Conservation (phyloP, 2,329 filamentous ascomycete species). For the Colletotrichum cordylinicola region DNA sequence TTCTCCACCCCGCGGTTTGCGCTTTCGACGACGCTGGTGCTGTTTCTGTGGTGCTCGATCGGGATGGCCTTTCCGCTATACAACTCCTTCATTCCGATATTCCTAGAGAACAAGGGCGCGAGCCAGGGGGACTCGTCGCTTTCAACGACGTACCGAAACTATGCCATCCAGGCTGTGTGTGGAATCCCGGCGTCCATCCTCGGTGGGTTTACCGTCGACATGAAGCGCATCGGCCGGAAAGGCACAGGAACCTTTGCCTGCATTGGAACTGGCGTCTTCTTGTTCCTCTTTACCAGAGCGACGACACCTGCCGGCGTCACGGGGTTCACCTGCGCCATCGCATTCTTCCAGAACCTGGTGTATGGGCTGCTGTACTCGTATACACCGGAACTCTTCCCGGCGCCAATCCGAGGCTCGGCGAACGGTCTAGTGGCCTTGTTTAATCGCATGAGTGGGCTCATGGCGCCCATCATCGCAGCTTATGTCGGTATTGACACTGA, state of each 20-base stretch:
- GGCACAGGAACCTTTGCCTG: conserved; percentile 25
- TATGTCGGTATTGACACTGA: conserved; percentile 15
- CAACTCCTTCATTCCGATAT: conserved; percentile 49
- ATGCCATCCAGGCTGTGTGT: conserved; percentile 27
- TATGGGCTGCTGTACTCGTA: conserved; percentile 24
- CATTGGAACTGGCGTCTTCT: conserved; percentile 24
- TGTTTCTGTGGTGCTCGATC: conserved; percentile 63
- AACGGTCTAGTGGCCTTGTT: conserved; percentile 1
- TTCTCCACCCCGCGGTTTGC: conserved; percentile 53
- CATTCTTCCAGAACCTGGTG: conserved; percentile 28
- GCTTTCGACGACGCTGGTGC: conserved; percentile 57
- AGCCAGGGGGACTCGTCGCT: conserved; percentile 8
- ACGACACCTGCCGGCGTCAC: conserved; percentile 14
- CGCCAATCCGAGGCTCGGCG: not conserved
- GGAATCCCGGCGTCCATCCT: conserved; percentile 20
- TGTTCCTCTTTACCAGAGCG: conserved; percentile 32
- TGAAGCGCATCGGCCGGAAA: conserved; percentile 25
- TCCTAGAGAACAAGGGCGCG: conserved; percentile 30
- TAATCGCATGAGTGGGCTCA: conserved; percentile 2
- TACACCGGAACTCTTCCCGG: conserved; percentile 7
- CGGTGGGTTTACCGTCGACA: conserved; percentile 25
- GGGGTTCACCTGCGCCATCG: conserved; percentile 26
- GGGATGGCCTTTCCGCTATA: conserved; percentile 64
- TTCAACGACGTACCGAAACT: conserved; percentile 22
- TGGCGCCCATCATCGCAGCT: conserved; percentile 16